A percentile compares a stretch with the other conserved stretches of the same genome.
Conservation (phyloP, 75 land plant genomes). For the Sequoiadendron giganteum region DNA sequence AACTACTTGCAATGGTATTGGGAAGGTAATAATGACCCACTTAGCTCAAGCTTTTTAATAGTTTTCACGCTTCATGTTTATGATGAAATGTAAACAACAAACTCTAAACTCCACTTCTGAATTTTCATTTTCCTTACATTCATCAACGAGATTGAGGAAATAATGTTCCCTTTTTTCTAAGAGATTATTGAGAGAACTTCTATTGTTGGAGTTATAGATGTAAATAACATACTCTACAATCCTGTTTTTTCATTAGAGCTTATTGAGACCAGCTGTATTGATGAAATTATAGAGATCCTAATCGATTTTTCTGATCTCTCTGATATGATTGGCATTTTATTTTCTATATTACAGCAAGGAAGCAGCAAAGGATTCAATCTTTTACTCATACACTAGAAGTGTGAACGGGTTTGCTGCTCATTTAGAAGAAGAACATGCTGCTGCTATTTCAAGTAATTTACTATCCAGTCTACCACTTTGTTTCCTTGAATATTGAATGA, state of each 20-base stretch:
- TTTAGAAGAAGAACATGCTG: constrained; percentile 37
- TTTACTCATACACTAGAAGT: constrained; percentile 46
- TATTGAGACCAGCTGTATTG: not conserved
- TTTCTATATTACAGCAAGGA: constrained; percentile 18
- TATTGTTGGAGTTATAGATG: not conserved
- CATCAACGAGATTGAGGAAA: too few relatives aligned
- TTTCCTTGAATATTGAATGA: not conserved
- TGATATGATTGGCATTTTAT: not conserved
- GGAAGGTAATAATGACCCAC: constrained; percentile 16
- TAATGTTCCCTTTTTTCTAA: too few relatives aligned
- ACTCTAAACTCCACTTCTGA: not conserved
- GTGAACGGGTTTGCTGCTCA: constrained; percentile 67
- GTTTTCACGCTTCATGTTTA: not conserved
- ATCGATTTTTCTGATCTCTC: not conserved
- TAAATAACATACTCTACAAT: not conserved
- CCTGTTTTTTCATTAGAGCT: not conserved
- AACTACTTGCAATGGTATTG: constrained; percentile 15
- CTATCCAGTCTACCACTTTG: not conserved
- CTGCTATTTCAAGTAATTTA: constrained; percentile 13
- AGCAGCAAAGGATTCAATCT: constrained; percentile 27
- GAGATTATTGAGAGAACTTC: not conserved
- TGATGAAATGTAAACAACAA: not conserved
- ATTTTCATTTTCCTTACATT: too few relatives aligned
- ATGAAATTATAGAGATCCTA: not conserved
- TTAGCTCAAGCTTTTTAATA: not conserved